Evolutionary conservation across 306 rosid genomes (phyloP).

Genomic region (Quercus aquifolioides): DNA sequence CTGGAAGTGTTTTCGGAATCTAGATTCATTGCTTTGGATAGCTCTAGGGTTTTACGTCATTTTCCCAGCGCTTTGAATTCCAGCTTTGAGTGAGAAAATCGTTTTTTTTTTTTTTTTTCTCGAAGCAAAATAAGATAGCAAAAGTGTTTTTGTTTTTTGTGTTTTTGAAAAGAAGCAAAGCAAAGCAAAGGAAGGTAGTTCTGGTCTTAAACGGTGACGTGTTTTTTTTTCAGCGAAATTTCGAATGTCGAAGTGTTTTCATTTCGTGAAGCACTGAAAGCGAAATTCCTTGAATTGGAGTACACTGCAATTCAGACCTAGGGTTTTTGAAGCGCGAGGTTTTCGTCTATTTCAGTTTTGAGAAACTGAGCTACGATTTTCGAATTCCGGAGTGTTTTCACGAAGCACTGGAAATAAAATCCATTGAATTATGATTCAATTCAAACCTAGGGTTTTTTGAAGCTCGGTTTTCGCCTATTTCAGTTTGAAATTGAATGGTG

Average conservation of each 20-base stretch:
- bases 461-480: not conserved
- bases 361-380: not conserved
- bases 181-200: not conserved
- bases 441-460: not conserved
- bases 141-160: too few species aligned
- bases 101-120: not conserved
- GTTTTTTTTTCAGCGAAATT: not conserved
- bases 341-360: not conserved
- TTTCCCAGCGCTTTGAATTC: not conserved
- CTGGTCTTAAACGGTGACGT: not conserved
- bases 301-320: not conserved
- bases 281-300: not conserved
- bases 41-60: constrained; percentile 5
- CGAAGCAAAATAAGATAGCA: not conserved
- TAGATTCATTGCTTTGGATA: not conserved
- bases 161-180: not conserved
- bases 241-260: not conserved
- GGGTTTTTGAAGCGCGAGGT: not conserved
- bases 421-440: not conserved
- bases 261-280: not conserved
- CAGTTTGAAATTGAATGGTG: not conserved
- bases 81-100: not conserved
- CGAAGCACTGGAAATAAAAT: not conserved
- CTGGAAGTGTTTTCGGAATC: not conserved
- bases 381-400: not conserved